Evolutionary conservation across 2,329 filamentous ascomycete genomes (phyloP), one percentile per base, ranked within the genome.

Genomic region (Chaetomium sp.): DNA sequence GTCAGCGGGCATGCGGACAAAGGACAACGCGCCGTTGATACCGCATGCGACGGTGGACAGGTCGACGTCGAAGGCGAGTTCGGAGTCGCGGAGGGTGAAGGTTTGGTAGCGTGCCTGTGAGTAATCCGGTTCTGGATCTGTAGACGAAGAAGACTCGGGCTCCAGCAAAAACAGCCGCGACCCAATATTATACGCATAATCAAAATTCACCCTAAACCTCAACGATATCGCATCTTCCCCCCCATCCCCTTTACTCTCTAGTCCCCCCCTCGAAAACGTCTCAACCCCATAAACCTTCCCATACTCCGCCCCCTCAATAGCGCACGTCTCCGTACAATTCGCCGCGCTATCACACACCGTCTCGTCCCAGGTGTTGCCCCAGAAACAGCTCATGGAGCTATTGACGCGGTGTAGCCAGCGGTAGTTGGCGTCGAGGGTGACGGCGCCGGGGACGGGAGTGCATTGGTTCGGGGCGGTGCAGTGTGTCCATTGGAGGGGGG

Each of bases 51-150:
- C 73, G 54, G 77, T 77, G 34, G 81, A 85, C 35, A 85, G 76
- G 65, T 87, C 84, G 12, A 86, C 82, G 54, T 86, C 82, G 55
- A 87, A 86, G 38, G 80, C 79, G 65, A 87, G 80, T 68, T 87
- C 84, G 64, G 81, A 75, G 69, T 79, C 79, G 57, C 79, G 72
- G 52, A 86, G 72, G 54, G 80, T 75, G 70, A 86, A 80, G 64
- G 79, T 76, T 70, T 85, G 70, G 66, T 87, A 87, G 56, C 75
- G 76, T 57, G 71, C 72, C 43, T 77, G 74, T 51, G 74, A 71
- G 19, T 27, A 27, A 27, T 27, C 19, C 19, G 19, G 19, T 27
- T 27, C 19, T 27, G 19, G 19, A 27, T 27, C 19, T 27, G 19
- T 27, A 27, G 19, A 27, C 19, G 19, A 27, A 27, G 19, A 27